These are phyloP conservation scores for Fistulifera solaris DNA, from an alignment of 108 stramenopile species.

Conservation along the genomic window DNA sequence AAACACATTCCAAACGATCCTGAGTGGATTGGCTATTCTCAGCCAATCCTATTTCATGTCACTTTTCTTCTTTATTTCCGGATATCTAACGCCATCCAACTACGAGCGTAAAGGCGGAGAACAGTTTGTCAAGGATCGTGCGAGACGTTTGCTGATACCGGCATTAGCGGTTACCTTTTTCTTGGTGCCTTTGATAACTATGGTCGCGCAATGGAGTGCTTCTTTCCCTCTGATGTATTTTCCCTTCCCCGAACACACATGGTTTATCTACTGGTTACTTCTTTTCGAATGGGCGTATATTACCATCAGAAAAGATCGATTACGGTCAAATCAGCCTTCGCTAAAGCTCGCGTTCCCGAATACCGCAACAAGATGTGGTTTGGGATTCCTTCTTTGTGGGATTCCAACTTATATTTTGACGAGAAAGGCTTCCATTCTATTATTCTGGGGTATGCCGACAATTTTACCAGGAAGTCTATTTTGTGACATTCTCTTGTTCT, in stretches of 20 bases:
- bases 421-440: too few relatives aligned
- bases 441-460: neutral
- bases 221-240: neutral
- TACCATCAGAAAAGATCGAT: too few relatives aligned
- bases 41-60: constrained; percentile 11
- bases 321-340: too few relatives aligned
- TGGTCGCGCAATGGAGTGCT: neutral
- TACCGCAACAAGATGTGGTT: too few relatives aligned
- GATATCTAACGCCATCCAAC: constrained; percentile 3
- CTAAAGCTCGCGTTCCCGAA: too few relatives aligned
- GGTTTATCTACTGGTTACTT: constrained; percentile 10
- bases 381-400: too few relatives aligned
- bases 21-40: neutral
- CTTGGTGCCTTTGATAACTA: neutral
- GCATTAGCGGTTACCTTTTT: constrained; percentile 1
- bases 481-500: constrained; percentile 8
- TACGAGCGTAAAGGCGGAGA: constrained; percentile 3
- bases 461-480: neutral
- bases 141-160: constrained; percentile 1
- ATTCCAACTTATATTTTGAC: too few relatives aligned
- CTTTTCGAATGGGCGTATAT: constrained; percentile 8
- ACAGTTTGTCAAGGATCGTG: neutral
- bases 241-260: constrained; percentile 1
- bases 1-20: neutral
- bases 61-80: constrained; percentile 10